phyloP scores from a whole-genome alignment of 257 asterid species.

The Voacanga thouarsii region DNA sequence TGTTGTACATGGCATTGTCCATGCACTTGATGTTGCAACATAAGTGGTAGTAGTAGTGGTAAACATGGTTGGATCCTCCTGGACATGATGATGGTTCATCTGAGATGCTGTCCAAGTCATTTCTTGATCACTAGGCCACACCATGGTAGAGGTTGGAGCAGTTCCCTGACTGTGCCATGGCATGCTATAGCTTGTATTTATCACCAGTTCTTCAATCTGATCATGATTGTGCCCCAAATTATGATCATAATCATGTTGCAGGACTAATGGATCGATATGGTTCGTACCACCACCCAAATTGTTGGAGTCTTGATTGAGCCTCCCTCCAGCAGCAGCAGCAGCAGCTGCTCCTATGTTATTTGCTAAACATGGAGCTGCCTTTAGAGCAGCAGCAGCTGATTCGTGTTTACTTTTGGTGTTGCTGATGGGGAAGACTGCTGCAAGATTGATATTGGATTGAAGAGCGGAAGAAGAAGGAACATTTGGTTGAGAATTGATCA shows the following conservation, averaged over 20 bases:
- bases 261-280: constrained; percentile 6
- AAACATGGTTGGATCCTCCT: constrained; percentile 15
- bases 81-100: constrained; percentile 24
- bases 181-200: background rate
- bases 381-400: background rate
- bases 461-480: constrained; percentile 5
- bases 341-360: background rate
- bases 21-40: constrained; percentile 22
- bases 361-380: background rate
- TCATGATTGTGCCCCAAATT: background rate
- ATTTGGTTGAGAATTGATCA: constrained; percentile 21
- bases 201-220: background rate
- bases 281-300: background rate
- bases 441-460: background rate
- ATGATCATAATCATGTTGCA: constrained; percentile 5
- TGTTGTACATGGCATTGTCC: constrained; percentile 30
- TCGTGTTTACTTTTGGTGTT: background rate
- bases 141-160: constrained; percentile 6
- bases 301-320: constrained; percentile 12
- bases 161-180: constrained; percentile 6
- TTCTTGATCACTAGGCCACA: constrained; percentile 26
- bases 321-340: background rate
- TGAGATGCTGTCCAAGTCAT: constrained; percentile 25
- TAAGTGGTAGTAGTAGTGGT: constrained; percentile 14
- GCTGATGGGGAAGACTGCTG: background rate